phyloP scores from a whole-genome alignment of 2,329 filamentous ascomycete species.

The Claviceps paspali region DNA sequence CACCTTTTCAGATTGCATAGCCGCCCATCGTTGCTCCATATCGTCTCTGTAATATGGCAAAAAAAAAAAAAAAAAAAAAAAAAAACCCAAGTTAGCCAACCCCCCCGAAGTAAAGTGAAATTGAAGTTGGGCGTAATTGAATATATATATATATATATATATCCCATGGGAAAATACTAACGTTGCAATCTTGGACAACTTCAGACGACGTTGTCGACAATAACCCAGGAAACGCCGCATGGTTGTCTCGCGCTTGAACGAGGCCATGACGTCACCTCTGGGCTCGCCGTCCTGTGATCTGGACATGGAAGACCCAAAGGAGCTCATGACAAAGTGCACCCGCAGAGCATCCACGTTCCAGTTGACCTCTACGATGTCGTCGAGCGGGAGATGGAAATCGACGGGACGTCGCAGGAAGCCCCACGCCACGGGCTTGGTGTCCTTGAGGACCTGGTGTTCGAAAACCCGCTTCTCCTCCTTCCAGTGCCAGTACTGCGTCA shows the following conservation, averaged over 20 bases:
- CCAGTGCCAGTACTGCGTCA: conserved; percentile 44
- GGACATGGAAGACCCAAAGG: conserved; percentile 12
- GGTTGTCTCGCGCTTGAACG: conserved; percentile 37
- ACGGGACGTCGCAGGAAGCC: conserved; percentile 33
- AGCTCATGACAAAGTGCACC: conserved; percentile 25
- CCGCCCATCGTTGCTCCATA: conserved; percentile 21
- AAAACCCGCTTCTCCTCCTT: conserved; percentile 24
- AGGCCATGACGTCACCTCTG: conserved; percentile 32
- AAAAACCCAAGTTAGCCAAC: no score
- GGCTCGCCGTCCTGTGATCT: conserved; percentile 18
- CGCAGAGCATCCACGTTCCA: conserved; percentile 28
- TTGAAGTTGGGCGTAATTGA: no score
- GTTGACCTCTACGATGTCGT: conserved; percentile 29
- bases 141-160: no score
- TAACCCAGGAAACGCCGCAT: conserved; percentile 37
- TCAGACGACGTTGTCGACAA: conserved; percentile 26
- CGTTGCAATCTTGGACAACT: conserved; percentile 23
- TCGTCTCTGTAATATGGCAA: conserved; percentile 14
- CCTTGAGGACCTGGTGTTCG: conserved; percentile 38
- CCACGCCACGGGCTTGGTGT: conserved; percentile 29
- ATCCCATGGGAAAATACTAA: conserved; percentile 23
- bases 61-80: no score
- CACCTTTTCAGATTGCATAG: conserved; percentile 19
- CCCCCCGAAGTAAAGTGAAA: conserved; percentile 3
- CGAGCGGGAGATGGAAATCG: conserved; percentile 32